phyloP scores from a whole-genome alignment of 495 filamentous ascomycete species.

The Aspergillus nidulans region DNA sequence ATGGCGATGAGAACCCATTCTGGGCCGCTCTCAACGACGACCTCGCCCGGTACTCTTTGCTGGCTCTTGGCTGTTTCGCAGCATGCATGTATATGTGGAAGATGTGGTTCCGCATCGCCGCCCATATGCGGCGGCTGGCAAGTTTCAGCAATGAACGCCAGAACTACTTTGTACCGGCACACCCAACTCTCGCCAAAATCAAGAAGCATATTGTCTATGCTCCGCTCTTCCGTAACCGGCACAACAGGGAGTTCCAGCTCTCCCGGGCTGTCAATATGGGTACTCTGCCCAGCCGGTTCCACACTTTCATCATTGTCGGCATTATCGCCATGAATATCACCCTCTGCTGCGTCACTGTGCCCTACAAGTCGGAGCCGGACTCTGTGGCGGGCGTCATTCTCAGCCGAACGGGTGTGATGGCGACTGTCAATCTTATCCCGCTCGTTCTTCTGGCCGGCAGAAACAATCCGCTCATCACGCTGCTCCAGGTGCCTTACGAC shows the following conservation, averaged over 20 bases:
- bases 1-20: constrained; percentile 17
- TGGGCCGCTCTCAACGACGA: constrained; percentile 38
- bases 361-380: constrained; percentile 42
- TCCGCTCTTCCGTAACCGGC: constrained; percentile 72
- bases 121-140: constrained; percentile 68
- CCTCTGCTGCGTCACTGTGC: constrained; percentile 70
- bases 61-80: constrained; percentile 49
- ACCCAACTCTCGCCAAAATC: constrained; percentile 52
- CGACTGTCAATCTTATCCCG: constrained; percentile 76
- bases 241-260: constrained; percentile 81
- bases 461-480: constrained; percentile 63
- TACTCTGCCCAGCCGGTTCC: constrained; percentile 78
- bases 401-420: constrained; percentile 71
- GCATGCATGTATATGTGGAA: constrained; percentile 50
- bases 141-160: constrained; percentile 69
- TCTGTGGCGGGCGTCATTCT: constrained; percentile 54
- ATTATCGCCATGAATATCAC: constrained; percentile 75
- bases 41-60: constrained; percentile 35
- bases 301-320: constrained; percentile 62
- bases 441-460: constrained; percentile 62
- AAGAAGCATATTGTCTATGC: constrained; percentile 83
- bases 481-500: constrained; percentile 66
- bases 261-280: constrained; percentile 78
- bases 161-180: constrained; percentile 52
- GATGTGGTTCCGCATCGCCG: constrained; percentile 44